Evolutionary conservation across 495 filamentous ascomycete genomes (phyloP).

Genomic region (Lepraria neglecta): DNA sequence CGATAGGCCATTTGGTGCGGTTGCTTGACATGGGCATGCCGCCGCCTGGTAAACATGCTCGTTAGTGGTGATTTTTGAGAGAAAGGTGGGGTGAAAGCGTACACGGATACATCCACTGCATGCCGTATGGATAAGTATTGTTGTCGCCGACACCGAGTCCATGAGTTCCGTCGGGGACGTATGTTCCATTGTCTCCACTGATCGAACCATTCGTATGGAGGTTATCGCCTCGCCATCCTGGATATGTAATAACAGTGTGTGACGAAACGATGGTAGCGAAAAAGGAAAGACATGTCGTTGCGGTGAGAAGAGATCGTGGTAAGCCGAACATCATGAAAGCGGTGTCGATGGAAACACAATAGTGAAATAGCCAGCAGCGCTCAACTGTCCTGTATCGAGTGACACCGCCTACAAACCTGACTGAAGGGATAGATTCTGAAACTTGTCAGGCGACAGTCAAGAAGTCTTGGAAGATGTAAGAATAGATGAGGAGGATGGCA

Average conservation of each 20-base stretch:
- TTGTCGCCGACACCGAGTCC: constrained; percentile 44
- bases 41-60: constrained; percentile 54
- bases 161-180: constrained; percentile 35
- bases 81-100: constrained; percentile 34
- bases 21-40: constrained; percentile 74
- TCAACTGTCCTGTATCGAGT: not conserved
- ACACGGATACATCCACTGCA: constrained; percentile 99
- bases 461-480: constrained; percentile 18
- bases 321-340: constrained; percentile 13
- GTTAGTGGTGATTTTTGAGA: not conserved
- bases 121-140: constrained; percentile 71
- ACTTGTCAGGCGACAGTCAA: constrained; percentile 13
- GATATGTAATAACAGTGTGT: constrained; percentile 88
- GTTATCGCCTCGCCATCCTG: constrained; percentile 92
- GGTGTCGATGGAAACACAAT: not conserved
- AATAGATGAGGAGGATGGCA: constrained; percentile 16
- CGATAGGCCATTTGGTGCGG: constrained; percentile 84
- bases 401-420: not conserved
- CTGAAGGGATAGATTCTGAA: constrained; percentile 5
- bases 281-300: constrained; percentile 37
- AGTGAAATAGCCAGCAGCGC: not conserved
- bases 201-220: constrained; percentile 66
- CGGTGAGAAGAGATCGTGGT: constrained; percentile 16
- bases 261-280: constrained; percentile 53
- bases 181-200: constrained; percentile 38